phyloP scores from a whole-genome alignment of 2,329 filamentous ascomycete species.

The Cladosporium oxysporum region DNA sequence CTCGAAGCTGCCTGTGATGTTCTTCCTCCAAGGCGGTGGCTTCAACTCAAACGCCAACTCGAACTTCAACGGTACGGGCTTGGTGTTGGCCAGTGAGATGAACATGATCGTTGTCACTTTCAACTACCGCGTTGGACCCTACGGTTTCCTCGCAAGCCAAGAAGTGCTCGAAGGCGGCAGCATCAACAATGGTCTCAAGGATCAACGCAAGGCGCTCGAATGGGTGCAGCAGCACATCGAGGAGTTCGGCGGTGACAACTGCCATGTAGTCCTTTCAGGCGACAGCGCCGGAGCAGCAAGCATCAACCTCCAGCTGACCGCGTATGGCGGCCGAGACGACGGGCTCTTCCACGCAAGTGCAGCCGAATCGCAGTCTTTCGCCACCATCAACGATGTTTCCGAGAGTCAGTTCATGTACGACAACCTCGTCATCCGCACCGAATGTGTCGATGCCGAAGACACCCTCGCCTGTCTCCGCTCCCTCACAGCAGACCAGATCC shows the following conservation, averaged over 20 bases:
- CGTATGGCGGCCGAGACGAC: conserved; percentile 51
- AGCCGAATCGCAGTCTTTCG: conserved; percentile 57
- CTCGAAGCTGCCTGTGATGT: conserved; percentile 64
- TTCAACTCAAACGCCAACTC: conserved; percentile 49
- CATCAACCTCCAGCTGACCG: conserved; percentile 64
- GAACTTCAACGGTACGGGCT: conserved; percentile 60
- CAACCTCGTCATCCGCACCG: conserved; percentile 51
- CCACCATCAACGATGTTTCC: conserved; percentile 48
- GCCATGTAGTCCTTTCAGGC: conserved; percentile 68
- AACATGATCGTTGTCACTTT: conserved; percentile 70
- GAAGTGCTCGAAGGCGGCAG: conserved; percentile 54
- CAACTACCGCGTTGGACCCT: conserved; percentile 76
- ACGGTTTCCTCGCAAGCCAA: conserved; percentile 67
- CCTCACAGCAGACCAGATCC: conserved; percentile 47
- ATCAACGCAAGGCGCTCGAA: conserved; percentile 67
- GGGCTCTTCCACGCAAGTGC: conserved; percentile 55
- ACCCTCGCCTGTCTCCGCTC: conserved; percentile 54
- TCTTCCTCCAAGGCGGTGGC: conserved; percentile 54
- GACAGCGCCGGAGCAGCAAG: conserved; percentile 68
- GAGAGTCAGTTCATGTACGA: conserved; percentile 57
- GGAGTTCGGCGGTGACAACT: conserved; percentile 68
- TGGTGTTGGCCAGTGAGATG: conserved; percentile 60
- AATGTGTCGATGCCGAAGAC: conserved; percentile 43
- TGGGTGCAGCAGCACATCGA: conserved; percentile 70
- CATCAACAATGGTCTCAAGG: conserved; percentile 69